A percentile compares a stretch with the other conserved stretches of the same genome.
These are phyloP conservation scores for Dalechampia spathulata DNA, from an alignment of 441 rosid genomes.

Conservation along the genomic window DNA sequence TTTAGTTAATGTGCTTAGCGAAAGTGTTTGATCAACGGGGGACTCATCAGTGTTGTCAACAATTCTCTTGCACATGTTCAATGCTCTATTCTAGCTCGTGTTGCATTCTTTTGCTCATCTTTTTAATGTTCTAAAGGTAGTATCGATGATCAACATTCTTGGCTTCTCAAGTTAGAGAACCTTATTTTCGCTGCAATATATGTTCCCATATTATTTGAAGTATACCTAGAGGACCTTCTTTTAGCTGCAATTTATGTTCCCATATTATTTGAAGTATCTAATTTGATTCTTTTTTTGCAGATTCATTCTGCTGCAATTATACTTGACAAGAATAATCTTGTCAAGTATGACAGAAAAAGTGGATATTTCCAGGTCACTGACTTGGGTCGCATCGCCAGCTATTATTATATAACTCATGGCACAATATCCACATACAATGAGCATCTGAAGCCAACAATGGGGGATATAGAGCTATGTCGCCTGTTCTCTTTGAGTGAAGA, in stretches of 20 bases:
- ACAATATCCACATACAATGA: constrained; percentile 87
- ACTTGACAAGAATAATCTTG: constrained; percentile 84
- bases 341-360: constrained; percentile 85
- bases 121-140: too few species aligned
- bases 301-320: constrained; percentile 82
- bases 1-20: too few species aligned
- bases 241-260: neutral
- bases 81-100: too few species aligned
- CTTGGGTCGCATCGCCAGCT: constrained; percentile 96
- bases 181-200: constrained; percentile 1
- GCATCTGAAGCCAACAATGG: constrained; percentile 95
- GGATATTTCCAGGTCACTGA: constrained; percentile 95
- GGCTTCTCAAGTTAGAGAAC: too few species aligned
- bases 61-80: too few species aligned
- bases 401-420: constrained; percentile 85
- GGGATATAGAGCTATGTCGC: constrained; percentile 84
- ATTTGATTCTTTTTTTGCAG: constrained; percentile 29
- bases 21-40: too few species aligned
- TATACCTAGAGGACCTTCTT: constrained; percentile 1
- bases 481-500: constrained; percentile 86
- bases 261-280: too few species aligned
- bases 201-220: neutral
- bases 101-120: too few species aligned
- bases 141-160: too few species aligned
- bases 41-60: too few species aligned